Base-by-base conservation (phyloP, 768 basidiomycete species). In the Leccinellum rugosiceps region DNA sequence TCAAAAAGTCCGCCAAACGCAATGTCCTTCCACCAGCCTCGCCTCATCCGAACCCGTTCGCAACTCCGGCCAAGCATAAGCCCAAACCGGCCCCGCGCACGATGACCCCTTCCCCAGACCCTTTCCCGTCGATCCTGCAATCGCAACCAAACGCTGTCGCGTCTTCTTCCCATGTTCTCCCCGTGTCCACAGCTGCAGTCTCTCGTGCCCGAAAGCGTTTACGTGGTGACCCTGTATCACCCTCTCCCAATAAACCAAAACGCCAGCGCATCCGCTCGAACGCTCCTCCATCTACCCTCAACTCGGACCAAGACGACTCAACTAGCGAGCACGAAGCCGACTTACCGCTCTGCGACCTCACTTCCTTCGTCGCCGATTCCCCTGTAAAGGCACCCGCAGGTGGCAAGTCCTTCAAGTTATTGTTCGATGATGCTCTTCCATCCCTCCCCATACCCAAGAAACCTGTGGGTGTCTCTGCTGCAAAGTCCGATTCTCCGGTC, bases 141-240 rank as follows among this genome's bases (percentile, higher is more conserved):
- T 21, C 61, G 14, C 41, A 54, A 41, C 43, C 34, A 25, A 32
- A 28, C 30, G 6, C 31, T 19, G 25, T 17, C 26, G 58, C 65
- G 23, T 50, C 63, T n/a, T 46, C 57, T 28, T 66, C 69, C 21
- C 61, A 61, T 26, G 62, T 51, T 14, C 60, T 60, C n/a, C 56
- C 59, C 7, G 66, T 62, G 6, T 66, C 75, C 19, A 70, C 65
- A 48, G 75, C 68, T 50, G 82, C 87, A 13, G 71, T 91, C 30
- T 80, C 79, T 25, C 81, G 88, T 32, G 90, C 90, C 21, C 83
- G 90, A 35, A 92, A 92, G 69, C 85, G 90, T 55, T 78, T 92
- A 17, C 83, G 90, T 31, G 90, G 90, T 26, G 90, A 92, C 65
- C 85, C 85, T 1, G 89, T 92, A 2, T 92, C 90, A 0, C 90